Conservation (phyloP, 805 yeast species). For the Lachancea dasiensis region DNA sequence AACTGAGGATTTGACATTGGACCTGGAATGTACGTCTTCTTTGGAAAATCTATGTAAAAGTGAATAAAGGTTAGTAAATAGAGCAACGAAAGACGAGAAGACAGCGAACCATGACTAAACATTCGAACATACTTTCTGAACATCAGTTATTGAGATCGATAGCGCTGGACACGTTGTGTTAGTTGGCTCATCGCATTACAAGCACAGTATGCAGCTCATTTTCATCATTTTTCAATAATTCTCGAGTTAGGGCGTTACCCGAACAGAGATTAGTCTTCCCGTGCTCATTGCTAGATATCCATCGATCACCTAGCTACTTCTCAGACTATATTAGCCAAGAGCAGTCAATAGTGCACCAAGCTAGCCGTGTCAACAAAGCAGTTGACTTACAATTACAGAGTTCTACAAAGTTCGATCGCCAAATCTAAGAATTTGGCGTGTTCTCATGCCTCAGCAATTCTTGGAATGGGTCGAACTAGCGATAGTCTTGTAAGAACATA, state of each 20-base stretch:
- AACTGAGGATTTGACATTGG: conserved; percentile 90
- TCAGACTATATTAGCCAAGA: too few species aligned
- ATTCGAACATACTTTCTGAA: conserved; percentile 10
- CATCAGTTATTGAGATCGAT: conserved; percentile 3
- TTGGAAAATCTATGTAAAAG: conserved; percentile 49
- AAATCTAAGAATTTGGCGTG: conserved; percentile 3
- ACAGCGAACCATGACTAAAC: not conserved
- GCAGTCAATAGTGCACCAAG: too few species aligned
- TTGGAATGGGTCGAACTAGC: not conserved
- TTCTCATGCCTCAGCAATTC: not conserved
- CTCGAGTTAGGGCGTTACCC: too few species aligned
- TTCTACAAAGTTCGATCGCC: too few species aligned
- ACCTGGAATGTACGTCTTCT: conserved; percentile 84
- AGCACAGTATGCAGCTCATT: too few species aligned
- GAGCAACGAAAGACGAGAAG: not conserved
- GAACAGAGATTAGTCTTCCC: too few species aligned
- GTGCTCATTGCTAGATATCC: too few species aligned
- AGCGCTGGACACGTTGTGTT: too few species aligned
- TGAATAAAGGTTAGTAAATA: conserved; percentile 5
- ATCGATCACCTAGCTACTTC: too few species aligned
- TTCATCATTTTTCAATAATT: too few species aligned
- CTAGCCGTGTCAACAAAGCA: not conserved
- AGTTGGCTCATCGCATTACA: too few species aligned
- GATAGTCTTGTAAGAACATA: not conserved
- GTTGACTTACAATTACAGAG: too few species aligned